Evolutionary conservation across 2,329 filamentous ascomycete species (phyloP).

Genomic region (Diaporthe eres): DNA sequence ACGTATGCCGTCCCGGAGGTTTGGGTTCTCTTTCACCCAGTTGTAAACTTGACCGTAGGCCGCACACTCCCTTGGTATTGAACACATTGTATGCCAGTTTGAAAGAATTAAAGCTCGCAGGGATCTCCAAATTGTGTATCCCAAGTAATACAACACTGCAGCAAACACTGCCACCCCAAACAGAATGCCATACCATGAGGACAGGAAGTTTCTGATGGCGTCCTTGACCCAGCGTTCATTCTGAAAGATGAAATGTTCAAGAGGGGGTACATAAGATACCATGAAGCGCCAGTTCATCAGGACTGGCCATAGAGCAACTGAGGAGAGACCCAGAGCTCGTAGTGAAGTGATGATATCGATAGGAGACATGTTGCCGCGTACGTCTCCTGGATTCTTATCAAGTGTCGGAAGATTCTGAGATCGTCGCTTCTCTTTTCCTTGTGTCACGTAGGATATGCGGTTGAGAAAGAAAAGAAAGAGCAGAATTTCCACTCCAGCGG

Average conservation of each 20-base stretch:
- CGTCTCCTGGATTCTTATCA: too few species aligned
- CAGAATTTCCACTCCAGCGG: too few species aligned
- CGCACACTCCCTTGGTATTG: too few species aligned
- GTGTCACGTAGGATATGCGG: too few species aligned
- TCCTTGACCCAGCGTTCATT: too few species aligned
- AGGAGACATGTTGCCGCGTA: background rate
- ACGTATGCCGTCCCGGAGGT: too few species aligned
- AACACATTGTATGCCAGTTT: constrained; percentile 18
- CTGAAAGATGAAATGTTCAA: constrained; percentile 5
- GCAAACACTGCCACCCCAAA: background rate
- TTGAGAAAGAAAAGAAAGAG: too few species aligned
- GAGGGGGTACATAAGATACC: constrained; percentile 18
- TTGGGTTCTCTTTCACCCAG: too few species aligned
- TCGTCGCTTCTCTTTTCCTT: too few species aligned
- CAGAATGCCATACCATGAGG: constrained; percentile 16
- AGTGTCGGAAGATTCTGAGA: too few species aligned
- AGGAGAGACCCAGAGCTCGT: constrained; percentile 24
- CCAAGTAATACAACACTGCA: background rate
- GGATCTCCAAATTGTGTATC: background rate
- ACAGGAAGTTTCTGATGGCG: background rate
- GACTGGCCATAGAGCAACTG: constrained; percentile 33
- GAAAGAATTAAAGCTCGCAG: background rate
- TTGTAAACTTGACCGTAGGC: too few species aligned
- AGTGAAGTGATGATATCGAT: background rate
- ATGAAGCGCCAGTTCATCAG: constrained; percentile 37